Base-by-base conservation (phyloP, 2,329 filamentous ascomycete species). In the Arthrobotrys musiformis region DNA sequence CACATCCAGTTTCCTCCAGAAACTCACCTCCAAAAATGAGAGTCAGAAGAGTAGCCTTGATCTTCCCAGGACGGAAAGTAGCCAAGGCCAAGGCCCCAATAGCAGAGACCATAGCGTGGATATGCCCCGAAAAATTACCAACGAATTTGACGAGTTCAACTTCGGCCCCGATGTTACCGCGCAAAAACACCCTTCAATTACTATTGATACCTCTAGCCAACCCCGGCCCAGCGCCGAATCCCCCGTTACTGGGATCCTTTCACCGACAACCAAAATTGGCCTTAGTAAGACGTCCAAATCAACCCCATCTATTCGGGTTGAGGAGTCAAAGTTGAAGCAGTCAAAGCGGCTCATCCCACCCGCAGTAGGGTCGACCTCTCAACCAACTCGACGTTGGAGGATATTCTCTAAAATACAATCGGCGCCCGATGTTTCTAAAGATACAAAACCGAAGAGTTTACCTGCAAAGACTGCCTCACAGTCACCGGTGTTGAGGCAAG, bases 41-140 rank as follows among this genome's bases (percentile, higher is more conserved):
- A 76, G 72, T n/a, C 72, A 76, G 50, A 76, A 76, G 37, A 76
- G 64, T 30, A 76, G 72, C 30, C 33, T 76, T 11, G 72, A 76
- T 50, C 66, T 76, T 28, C 50, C 58, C 13, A 63, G 72, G 46
- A 54, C 72, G 7, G 72, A 60, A 17, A 76, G 72, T n/a, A 76
- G 64, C 26, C 72, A 76, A 48, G 72, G 64, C 26, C 72, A 76
- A 48, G 72, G 72, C 1, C 19, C 28, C 40, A 76, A 30, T 52
- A 76, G 70, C 40, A 35, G 72, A 61, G 72, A 66, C 40, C 63
- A 66, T 26, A 76, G 72, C 19, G 44, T 76, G 58, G 72, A 76
- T 61, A 48, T 60, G n/a, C n/a, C 64, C 7, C 56, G 58, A 22
- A 70, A 52, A n/a, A 26, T 24, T 0, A 2, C 48, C n/a, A 66